Base-by-base conservation (phyloP, 2,329 filamentous ascomycete species). In the Amauroascus niger region DNA sequence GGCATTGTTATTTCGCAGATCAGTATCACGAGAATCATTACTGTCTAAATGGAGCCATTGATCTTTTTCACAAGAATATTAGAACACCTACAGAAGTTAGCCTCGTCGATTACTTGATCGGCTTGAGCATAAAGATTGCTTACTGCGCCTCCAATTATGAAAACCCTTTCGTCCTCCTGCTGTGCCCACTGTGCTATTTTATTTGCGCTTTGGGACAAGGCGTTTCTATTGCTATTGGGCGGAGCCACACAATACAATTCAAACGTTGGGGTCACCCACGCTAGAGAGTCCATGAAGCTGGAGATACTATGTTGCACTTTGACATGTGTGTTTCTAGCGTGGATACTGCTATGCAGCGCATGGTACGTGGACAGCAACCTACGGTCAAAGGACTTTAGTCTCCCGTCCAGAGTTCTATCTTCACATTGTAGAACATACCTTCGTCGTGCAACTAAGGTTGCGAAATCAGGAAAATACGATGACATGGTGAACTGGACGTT, bases 401-500 rank as follows among this genome's bases (percentile, higher is more conserved):
- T 30, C 16, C 7, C 6, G 32, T 14, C 16, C 8, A 5, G 3
- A 14, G 13, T 26, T 40, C 13, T 18, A 18, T 28, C 1, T 22
- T 37, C 6, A 24, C 18, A 37, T 48, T 56, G 41, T 57, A 56
- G 46, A 33, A 14, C 69, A 56, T 68, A 81, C 70, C 82, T 80
- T 65, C 88, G 77, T 49, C 81, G 78, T 40, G 81, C 76, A 45
- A 87, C 72, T 3, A 79, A 66, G 2, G 65, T 74, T 22, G 67
- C 69, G 63, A 93, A 93, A 54, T 83, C 74, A 0, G 87, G 84
- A 8, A 81, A 76, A 57, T 88, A 85, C 0, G 87, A 83, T 1
- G 90, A 86, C 88, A 95, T 95, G 61, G 82, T 86, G 69, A 96
- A 98, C 67, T 98, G 94, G 26, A 98, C 93, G 62, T 98, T 95